Conservation (phyloP, 805 yeast species). For the Pichia heedii region DNA sequence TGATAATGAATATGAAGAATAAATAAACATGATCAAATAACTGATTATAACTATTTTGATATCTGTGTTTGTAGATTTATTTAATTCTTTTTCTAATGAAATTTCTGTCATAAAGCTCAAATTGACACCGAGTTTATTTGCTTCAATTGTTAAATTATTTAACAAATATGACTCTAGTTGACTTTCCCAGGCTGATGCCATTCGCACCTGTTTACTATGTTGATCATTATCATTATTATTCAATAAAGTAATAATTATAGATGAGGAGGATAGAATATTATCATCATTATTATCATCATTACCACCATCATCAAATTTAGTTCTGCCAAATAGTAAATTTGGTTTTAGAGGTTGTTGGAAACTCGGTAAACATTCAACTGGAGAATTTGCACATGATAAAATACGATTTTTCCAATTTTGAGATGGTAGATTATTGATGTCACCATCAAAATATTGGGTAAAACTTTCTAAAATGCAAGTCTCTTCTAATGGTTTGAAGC, state of each 20-base stretch:
- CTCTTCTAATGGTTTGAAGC: conserved; percentile 77
- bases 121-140: conserved; percentile 43
- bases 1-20: conserved; percentile 68
- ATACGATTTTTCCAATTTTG: conserved; percentile 49
- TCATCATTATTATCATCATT: conserved; percentile 24
- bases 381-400: conserved; percentile 58
- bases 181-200: conserved; percentile 61
- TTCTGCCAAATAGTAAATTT: conserved; percentile 60
- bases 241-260: conserved; percentile 70
- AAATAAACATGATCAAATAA: conserved; percentile 77
- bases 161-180: conserved; percentile 48
- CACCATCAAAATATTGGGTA: conserved; percentile 78
- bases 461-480: conserved; percentile 80
- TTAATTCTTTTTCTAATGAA: conserved; percentile 77
- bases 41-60: conserved; percentile 60
- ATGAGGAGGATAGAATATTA: conserved; percentile 46
- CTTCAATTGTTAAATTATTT: conserved; percentile 33
- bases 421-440: conserved; percentile 39
- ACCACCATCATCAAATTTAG: too few species aligned
- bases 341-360: conserved; percentile 85
- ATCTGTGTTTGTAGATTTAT: conserved; percentile 75
- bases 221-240: conserved; percentile 45
- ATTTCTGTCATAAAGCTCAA: conserved; percentile 74
- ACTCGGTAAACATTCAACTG: conserved; percentile 82
- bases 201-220: conserved; percentile 29